Evolutionary conservation across 495 filamentous ascomycete species (phyloP).

Genomic region (Sordaria brevicollis): DNA sequence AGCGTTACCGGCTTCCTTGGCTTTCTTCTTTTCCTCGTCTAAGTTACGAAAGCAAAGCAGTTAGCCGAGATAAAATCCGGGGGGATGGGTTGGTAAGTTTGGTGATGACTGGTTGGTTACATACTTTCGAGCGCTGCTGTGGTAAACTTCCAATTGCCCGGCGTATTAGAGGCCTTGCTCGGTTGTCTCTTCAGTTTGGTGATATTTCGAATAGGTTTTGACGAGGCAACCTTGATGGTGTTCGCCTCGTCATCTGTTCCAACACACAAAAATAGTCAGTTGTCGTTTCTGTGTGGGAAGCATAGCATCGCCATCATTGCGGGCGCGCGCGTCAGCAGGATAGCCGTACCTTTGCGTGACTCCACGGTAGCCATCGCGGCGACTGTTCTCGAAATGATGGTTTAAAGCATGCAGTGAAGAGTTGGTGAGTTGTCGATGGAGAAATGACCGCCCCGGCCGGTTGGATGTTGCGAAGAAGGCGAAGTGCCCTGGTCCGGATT

Average conservation of each 20-base stretch:
- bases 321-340: not conserved
- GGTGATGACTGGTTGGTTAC: conserved; percentile 7
- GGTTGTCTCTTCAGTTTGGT: conserved; percentile 60
- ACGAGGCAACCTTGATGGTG: conserved; percentile 47
- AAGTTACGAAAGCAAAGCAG: not conserved
- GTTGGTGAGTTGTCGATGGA: not conserved
- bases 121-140: conserved; percentile 42
- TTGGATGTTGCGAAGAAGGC: not conserved
- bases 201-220: conserved; percentile 31
- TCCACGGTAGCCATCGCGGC: conserved; percentile 16
- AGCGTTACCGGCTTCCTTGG: conserved; percentile 30
- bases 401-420: not conserved
- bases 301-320: not conserved
- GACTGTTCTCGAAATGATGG: conserved; percentile 6
- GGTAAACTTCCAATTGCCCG: conserved; percentile 46
- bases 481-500: not conserved
- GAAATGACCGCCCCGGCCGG: not conserved
- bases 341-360: conserved; percentile 20
- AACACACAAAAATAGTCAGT: not conserved
- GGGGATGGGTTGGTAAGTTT: not conserved
- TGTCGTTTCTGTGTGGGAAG: not conserved
- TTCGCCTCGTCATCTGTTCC: conserved; percentile 34
- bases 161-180: conserved; percentile 46
- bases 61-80: not conserved
- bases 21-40: conserved; percentile 36